phyloP scores from a whole-genome alignment of 352 stramenopile species.

The Globisporangium megalacanthum region DNA sequence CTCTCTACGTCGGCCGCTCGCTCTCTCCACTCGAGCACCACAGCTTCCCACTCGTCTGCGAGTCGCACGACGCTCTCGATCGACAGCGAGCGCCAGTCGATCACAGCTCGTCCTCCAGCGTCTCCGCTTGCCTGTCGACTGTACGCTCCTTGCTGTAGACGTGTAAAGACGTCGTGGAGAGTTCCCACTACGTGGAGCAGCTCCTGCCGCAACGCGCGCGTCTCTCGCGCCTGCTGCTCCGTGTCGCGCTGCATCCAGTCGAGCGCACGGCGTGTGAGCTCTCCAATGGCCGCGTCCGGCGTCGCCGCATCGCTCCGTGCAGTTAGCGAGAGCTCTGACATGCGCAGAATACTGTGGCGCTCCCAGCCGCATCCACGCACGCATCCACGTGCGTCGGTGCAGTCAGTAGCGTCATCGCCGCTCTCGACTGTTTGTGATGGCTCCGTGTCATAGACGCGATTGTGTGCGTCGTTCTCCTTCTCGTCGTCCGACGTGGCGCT shows the following conservation, averaged over 20 bases:
- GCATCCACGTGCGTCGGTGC: neutral
- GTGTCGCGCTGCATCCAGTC: constrained; percentile 40
- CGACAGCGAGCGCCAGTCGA: constrained; percentile 7
- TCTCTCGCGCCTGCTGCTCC: constrained; percentile 28
- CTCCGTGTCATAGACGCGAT: neutral
- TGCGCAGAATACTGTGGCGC: constrained; percentile 3
- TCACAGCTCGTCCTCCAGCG: neutral
- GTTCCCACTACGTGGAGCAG: constrained; percentile 19
- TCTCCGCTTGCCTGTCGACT: no score
- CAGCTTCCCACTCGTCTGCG: constrained; percentile 25
- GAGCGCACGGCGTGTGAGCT: constrained; percentile 23
- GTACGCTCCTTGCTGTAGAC: neutral
- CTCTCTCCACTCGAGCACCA: constrained; percentile 28
- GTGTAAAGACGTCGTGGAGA: constrained; percentile 21
- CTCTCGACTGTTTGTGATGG: neutral
- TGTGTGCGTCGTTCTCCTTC: neutral
- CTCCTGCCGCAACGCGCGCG: constrained; percentile 20
- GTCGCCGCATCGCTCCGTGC: neutral
- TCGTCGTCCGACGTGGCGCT: neutral
- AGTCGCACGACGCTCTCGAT: constrained; percentile 14
- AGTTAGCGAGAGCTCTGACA: constrained; percentile 13
- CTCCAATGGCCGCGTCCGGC: constrained; percentile 10
- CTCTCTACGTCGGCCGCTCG: constrained; percentile 14
- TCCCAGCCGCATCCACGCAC: constrained; percentile 4
- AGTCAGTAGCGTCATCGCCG: neutral